Evolutionary conservation across 2,329 filamentous ascomycete genomes (phyloP).

Genomic region (Penicillium decumbens): DNA sequence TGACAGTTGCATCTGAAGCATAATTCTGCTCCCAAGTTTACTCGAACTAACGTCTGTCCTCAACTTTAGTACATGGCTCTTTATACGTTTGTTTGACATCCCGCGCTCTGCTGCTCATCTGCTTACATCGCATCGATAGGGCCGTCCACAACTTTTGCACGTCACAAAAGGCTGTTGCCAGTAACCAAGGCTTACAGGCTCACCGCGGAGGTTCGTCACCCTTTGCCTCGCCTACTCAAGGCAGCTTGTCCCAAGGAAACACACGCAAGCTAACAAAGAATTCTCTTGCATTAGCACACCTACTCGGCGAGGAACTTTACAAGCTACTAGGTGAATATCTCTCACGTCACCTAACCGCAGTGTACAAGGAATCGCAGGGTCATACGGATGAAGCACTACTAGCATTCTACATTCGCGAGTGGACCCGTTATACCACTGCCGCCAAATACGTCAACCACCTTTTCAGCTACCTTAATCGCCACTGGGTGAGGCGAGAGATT

Average conservation of each 20-base stretch:
- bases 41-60: constrained; percentile 15
- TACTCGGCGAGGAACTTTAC: constrained; percentile 94
- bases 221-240: neutral
- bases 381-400: constrained; percentile 88
- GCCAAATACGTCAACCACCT: constrained; percentile 97
- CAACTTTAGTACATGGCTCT: constrained; percentile 77
- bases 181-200: constrained; percentile 48
- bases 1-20: neutral
- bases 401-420: constrained; percentile 91
- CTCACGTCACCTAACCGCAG: constrained; percentile 65
- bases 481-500: constrained; percentile 99
- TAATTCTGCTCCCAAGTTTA: neutral
- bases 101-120: constrained; percentile 22
- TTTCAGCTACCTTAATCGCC: constrained; percentile 91
- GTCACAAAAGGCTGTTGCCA: constrained; percentile 84
- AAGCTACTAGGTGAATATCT: constrained; percentile 85
- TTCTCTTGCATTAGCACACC: constrained; percentile 59
- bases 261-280: neutral
- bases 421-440: constrained; percentile 90
- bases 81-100: constrained; percentile 62
- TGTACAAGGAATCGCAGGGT: constrained; percentile 67
- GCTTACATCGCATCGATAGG: constrained; percentile 39
- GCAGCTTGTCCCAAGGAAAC: neutral
- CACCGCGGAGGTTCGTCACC: constrained; percentile 65
- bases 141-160: constrained; percentile 99